These are phyloP conservation scores for Fulvia fulva DNA, from an alignment of 2,329 filamentous ascomycete species.

Conservation along the genomic window DNA sequence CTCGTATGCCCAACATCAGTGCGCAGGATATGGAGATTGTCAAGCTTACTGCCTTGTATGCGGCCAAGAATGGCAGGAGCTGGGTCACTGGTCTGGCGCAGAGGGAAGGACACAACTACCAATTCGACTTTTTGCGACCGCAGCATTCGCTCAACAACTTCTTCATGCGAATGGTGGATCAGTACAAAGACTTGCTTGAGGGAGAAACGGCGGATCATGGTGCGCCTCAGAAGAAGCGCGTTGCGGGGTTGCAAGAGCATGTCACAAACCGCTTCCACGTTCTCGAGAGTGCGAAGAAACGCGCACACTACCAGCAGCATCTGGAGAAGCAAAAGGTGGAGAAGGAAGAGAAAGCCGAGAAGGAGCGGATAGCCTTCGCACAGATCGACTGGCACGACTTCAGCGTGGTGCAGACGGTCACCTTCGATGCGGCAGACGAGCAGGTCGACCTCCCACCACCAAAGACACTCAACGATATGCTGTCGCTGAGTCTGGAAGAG, in stretches of 20 bases:
- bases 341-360: slow-evolving; percentile 81
- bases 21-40: slow-evolving; percentile 79
- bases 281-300: slow-evolving; percentile 73
- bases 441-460: slow-evolving; percentile 81
- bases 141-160: slow-evolving; percentile 97
- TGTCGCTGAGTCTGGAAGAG: slow-evolving; percentile 91
- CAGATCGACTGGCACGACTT: slow-evolving; percentile 99
- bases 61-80: slow-evolving; percentile 84
- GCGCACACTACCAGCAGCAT: slow-evolving; percentile 81
- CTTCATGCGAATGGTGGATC: slow-evolving; percentile 87
- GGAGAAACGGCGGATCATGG: slow-evolving; percentile 65
- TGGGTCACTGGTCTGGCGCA: slow-evolving; percentile 90
- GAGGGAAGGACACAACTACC: slow-evolving; percentile 82
- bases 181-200: slow-evolving; percentile 78
- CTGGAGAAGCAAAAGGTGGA: slow-evolving; percentile 81
- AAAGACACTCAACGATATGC: slow-evolving; percentile 82
- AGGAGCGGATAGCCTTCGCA: slow-evolving; percentile 71
- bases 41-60: slow-evolving; percentile 79
- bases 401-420: slow-evolving; percentile 87
- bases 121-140: slow-evolving; percentile 93
- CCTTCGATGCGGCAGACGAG: slow-evolving; percentile 87
- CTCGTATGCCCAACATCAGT: slow-evolving; percentile 95
- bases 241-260: slow-evolving; percentile 70
- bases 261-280: slow-evolving; percentile 75
- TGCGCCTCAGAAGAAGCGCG: slow-evolving; percentile 67